phyloP scores from a whole-genome alignment of 2,329 filamentous ascomycete species.

The Pezicula carpinea region DNA sequence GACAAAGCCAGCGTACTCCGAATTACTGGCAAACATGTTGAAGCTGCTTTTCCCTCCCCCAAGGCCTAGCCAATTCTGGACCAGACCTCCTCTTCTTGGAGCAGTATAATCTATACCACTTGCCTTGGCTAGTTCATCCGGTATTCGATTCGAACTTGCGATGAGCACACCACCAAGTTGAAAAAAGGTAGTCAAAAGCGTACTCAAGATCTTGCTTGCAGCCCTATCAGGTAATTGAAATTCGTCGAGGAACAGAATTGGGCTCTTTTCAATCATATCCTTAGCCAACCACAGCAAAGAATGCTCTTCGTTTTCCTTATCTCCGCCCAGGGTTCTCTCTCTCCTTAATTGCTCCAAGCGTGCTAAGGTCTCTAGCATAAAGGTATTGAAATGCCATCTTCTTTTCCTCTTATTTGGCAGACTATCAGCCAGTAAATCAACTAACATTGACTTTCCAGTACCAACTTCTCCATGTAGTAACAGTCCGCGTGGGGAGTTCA shows the following conservation, averaged over 20 bases:
- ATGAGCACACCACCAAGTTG: constrained; percentile 76
- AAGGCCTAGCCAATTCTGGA: constrained; percentile 43
- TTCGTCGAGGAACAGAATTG: constrained; percentile 76
- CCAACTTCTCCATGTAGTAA: constrained; percentile 80
- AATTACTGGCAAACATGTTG: constrained; percentile 47
- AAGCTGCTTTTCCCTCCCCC: constrained; percentile 26
- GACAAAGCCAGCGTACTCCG: constrained; percentile 72
- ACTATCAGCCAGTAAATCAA: constrained; percentile 75
- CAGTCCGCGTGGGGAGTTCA: constrained; percentile 69
- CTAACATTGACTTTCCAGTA: constrained; percentile 80
- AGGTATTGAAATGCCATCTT: constrained; percentile 80
- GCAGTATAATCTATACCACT: constrained; percentile 61
- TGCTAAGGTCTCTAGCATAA: constrained; percentile 75
- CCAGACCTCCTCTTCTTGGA: constrained; percentile 47
- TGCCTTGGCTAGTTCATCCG: constrained; percentile 73
- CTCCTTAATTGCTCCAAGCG: constrained; percentile 62
- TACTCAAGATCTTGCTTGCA: constrained; percentile 73
- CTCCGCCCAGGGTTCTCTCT: constrained; percentile 8
- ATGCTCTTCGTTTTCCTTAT: constrained; percentile 43
- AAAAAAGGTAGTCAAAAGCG: constrained; percentile 75
- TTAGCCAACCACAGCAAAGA: constrained; percentile 70
- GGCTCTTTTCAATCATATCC: constrained; percentile 69
- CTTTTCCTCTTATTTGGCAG: constrained; percentile 69
- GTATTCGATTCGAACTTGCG: constrained; percentile 79
- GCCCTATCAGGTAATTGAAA: constrained; percentile 79